Percentiles rank a stretch among this genome's conserved stretches.
These are phyloP conservation scores for Xylariaceae sp. DNA, from an alignment of 2,329 filamentous ascomycete genomes.

Conservation along the genomic window DNA sequence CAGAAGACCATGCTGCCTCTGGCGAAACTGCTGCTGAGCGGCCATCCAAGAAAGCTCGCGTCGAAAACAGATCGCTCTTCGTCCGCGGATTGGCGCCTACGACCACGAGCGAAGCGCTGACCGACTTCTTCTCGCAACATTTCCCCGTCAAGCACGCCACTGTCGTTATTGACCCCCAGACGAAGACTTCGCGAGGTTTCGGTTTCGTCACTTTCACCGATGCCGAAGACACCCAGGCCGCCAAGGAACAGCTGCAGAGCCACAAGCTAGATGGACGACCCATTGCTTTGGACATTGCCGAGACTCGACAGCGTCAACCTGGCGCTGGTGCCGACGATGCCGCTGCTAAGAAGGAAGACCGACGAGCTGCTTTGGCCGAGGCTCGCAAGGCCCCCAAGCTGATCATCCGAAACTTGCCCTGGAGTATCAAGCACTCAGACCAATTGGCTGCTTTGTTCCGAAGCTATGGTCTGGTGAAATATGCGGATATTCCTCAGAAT, in stretches of 20 bases:
- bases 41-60: conserved; percentile 51
- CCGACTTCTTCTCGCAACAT: conserved; percentile 86
- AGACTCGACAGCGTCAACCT: conserved; percentile 65
- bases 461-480: conserved; percentile 88
- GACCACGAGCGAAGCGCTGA: conserved; percentile 75
- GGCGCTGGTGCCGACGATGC: conserved; percentile 39
- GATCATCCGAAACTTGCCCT: conserved; percentile 90
- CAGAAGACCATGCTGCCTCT: conserved; percentile 21
- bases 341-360: conserved; percentile 49
- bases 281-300: conserved; percentile 81
- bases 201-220: conserved; percentile 98
- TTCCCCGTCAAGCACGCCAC: conserved; percentile 94
- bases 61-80: conserved; percentile 72
- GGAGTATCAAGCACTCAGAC: conserved; percentile 85
- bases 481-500: conserved; percentile 74
- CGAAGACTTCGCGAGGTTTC: conserved; percentile 84
- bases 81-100: conserved; percentile 76
- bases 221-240: conserved; percentile 78
- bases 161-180: conserved; percentile 80
- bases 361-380: conserved; percentile 56
- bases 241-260: conserved; percentile 75
- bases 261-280: conserved; percentile 71
- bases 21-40: conserved; percentile 26
- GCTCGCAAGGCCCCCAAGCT: conserved; percentile 63
- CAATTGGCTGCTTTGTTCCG: conserved; percentile 75